These are phyloP conservation scores for Aspergillus sp. DNA, from an alignment of 2,329 filamentous ascomycete genomes.

Conservation along the genomic window DNA sequence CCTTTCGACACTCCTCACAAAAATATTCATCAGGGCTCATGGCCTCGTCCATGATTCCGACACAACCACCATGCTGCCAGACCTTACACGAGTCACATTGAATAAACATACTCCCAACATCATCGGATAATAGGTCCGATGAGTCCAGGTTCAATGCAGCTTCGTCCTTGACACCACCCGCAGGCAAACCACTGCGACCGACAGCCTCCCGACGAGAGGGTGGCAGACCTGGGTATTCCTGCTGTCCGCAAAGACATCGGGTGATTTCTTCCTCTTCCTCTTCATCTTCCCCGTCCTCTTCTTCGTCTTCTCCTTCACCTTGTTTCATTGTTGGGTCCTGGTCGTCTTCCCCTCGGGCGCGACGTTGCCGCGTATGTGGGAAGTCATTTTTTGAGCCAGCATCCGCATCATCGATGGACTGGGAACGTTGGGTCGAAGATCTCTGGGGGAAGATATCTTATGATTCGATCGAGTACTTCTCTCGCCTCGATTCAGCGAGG, in stretches of 20 bases:
- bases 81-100: slow-evolving; percentile 98
- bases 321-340: slow-evolving; percentile 51
- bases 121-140: slow-evolving; percentile 65
- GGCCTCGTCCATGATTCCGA: slow-evolving; percentile 92
- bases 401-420: slow-evolving; percentile 53
- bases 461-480: slow-evolving; percentile 67
- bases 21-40: slow-evolving; percentile 96
- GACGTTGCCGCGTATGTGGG: slow-evolving; percentile 69
- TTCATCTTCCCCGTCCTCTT: slow-evolving; percentile 60
- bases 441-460: slow-evolving; percentile 71
- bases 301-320: slow-evolving; percentile 48
- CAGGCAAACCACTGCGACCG: slow-evolving; percentile 52
- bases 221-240: slow-evolving; percentile 84
- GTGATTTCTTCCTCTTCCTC: slow-evolving; percentile 88
- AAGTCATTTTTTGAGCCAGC: slow-evolving; percentile 52
- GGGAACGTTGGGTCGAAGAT: slow-evolving; percentile 58
- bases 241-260: slow-evolving; percentile 87
- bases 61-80: slow-evolving; percentile 97
- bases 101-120: slow-evolving; percentile 91
- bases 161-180: slow-evolving; percentile 50
- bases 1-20: slow-evolving; percentile 89
- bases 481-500: slow-evolving; percentile 69
- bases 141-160: slow-evolving; percentile 55
- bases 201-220: slow-evolving; percentile 52
- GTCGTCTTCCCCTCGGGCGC: slow-evolving; percentile 61